Evolutionary conservation across 2,329 filamentous ascomycete species (phyloP).

Genomic region (Fusarium hainanense): DNA sequence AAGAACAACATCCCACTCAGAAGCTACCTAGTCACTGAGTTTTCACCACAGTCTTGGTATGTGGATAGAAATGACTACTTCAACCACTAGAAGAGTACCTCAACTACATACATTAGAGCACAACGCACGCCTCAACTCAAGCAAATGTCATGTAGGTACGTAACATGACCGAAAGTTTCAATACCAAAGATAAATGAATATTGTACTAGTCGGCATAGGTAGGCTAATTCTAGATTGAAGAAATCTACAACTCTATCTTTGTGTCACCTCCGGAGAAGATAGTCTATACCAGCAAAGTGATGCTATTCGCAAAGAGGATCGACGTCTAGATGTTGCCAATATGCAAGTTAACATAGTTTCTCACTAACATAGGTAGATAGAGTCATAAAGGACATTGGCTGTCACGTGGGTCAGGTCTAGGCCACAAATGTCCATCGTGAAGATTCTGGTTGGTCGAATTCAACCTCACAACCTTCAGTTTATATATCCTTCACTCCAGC

Average conservation of each 20-base stretch:
- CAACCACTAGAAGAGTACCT: neutral
- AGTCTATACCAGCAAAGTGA: neutral
- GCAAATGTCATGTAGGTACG: neutral
- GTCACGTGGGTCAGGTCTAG: slow-evolving; percentile 26
- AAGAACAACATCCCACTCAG: no score
- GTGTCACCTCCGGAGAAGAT: neutral
- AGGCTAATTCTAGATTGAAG: neutral
- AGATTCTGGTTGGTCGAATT: slow-evolving; percentile 31
- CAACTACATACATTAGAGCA: neutral
- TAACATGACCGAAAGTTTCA: neutral
- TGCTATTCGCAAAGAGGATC: neutral
- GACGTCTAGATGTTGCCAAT: neutral
- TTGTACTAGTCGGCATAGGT: neutral
- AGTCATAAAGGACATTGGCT: neutral
- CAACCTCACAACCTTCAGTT: slow-evolving; percentile 9
- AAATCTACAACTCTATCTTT: neutral
- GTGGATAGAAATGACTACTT: neutral
- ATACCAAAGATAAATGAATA: neutral
- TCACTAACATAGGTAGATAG: neutral
- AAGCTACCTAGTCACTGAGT: neutral
- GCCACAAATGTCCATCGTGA: slow-evolving; percentile 21
- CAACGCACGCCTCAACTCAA: neutral
- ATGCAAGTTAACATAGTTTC: neutral
- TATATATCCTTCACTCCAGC: neutral
- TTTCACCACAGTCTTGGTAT: neutral